phyloP scores from a whole-genome alignment of 768 basidiomycete genomes.

The Dacryopinax spathularia region DNA sequence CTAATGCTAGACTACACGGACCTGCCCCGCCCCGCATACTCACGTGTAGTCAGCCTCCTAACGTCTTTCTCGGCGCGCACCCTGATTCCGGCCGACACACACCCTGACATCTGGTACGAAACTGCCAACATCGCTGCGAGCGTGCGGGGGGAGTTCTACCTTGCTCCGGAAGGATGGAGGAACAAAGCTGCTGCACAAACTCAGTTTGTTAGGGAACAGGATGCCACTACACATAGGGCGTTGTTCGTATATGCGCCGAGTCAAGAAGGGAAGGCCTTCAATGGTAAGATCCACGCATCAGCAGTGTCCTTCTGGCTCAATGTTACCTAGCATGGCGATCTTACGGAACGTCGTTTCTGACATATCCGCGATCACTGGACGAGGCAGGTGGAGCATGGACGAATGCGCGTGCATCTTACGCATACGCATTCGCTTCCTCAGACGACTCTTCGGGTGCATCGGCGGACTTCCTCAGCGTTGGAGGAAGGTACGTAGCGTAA shows the following conservation, averaged over 20 bases:
- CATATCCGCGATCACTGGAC: conserved; percentile 11
- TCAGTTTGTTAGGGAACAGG: conserved; percentile 56
- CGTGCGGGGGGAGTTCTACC: conserved; percentile 47
- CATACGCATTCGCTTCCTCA: not conserved
- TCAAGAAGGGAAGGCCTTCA: not conserved
- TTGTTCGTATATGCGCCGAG: conserved; percentile 29
- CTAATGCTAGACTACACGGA: conserved; percentile 60
- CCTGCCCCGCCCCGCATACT: conserved; percentile 34
- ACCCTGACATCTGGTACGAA: conserved; percentile 13
- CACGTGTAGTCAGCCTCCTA: not conserved
- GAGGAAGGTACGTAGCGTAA: not conserved
- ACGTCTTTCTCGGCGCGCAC: not conserved
- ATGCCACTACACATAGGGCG: conserved; percentile 50
- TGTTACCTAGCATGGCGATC: conserved; percentile 6
- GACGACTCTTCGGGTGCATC: not conserved
- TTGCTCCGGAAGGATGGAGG: conserved; percentile 43
- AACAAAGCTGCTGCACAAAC: conserved; percentile 39
- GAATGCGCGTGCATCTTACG: not conserved
- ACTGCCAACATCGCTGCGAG: conserved; percentile 12
- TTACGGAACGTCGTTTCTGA: conserved; percentile 16
- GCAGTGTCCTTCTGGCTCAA: not conserved
- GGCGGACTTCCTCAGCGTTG: not conserved
- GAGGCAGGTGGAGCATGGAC: not conserved
- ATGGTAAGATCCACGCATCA: not conserved
- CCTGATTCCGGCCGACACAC: conserved; percentile 9